Evolutionary conservation across 179 eudicot genomes (phyloP), one percentile per base, ranked within the genome.

Genomic region (Corrigiola litoralis): DNA sequence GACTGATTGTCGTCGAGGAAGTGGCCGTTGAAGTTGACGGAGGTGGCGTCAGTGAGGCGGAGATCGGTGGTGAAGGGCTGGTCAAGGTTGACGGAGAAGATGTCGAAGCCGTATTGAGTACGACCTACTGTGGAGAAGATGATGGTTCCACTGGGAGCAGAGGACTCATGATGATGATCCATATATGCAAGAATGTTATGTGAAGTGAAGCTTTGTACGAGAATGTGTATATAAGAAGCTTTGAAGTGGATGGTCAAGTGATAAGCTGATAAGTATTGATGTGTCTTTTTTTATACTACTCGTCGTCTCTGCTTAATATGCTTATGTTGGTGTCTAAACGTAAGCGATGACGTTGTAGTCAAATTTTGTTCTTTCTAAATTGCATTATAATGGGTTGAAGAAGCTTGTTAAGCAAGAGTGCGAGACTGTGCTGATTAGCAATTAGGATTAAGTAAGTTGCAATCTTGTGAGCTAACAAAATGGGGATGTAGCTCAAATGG

Each of bases 101-200:
- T 58, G 64, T 90, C 97, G 72, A 88, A 88, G 44, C 92, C 97
- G 72, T 76, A 90, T 10, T 79, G 65, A 5, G 71, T 44, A 50
- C 87, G 77, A 72, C 97, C 97, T 3, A 90, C 77, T 67, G 95
- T 80, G 70, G 90, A 34, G 84, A 84, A 90, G 52, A 86, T 52
- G 67, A 90, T 67, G 29, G 88, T 83, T 38, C 92, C 92, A n/a
- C 40, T 47, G 2, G 52, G 50, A 1, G 10, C 4, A 5, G 25
- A 14, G n/a, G n/a, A n/a, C n/a, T n/a, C n/a, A n/a, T n/a, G n/a
- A n/a, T n/a, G n/a, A n/a, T n/a, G n/a, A n/a, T n/a, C n/a, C n/a
- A n/a, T n/a, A n/a, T n/a, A n/a, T n/a, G n/a, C n/a, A n/a, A n/a
- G n/a, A n/a, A n/a, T n/a, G n/a, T n/a, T n/a, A n/a, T n/a, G n/a